Evolutionary conservation across 805 yeast species (phyloP).

Genomic region (Sugiyamaella chiloensis): DNA sequence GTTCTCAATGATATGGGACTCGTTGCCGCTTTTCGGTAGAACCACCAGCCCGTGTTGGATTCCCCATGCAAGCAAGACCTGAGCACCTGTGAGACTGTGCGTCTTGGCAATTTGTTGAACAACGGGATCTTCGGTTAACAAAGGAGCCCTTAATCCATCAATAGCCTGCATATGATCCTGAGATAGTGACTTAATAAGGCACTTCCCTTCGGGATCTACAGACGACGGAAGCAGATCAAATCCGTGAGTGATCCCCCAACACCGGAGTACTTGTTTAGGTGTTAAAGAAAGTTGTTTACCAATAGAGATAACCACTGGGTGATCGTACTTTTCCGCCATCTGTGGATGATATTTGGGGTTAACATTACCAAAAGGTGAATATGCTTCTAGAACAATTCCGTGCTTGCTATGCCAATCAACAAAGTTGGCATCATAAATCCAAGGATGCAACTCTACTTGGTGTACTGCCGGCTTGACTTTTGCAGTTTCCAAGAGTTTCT

Average conservation of each 20-base stretch:
- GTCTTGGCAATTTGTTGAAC: slow-evolving; percentile 52
- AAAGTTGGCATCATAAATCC: slow-evolving; percentile 43
- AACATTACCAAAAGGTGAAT: slow-evolving; percentile 61
- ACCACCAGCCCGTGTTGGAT: slow-evolving; percentile 69
- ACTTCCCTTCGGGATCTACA: slow-evolving; percentile 7
- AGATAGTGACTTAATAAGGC: neutral
- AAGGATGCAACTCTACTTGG: slow-evolving; percentile 77
- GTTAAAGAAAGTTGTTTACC: neutral
- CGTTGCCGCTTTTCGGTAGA: slow-evolving; percentile 75
- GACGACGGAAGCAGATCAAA: slow-evolving; percentile 5
- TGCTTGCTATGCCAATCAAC: slow-evolving; percentile 43
- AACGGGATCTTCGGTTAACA: slow-evolving; percentile 47
- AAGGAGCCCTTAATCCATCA: slow-evolving; percentile 9
- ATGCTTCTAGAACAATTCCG: slow-evolving; percentile 55
- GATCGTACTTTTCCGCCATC: neutral
- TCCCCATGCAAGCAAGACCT: slow-evolving; percentile 74
- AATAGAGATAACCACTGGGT: neutral
- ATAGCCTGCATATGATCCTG: neutral
- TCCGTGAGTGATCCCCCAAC: slow-evolving; percentile 3
- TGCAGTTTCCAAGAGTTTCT: slow-evolving; percentile 46
- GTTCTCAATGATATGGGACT: slow-evolving; percentile 59
- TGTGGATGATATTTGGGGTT: slow-evolving; percentile 10
- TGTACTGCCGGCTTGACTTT: slow-evolving; percentile 62
- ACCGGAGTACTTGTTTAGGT: slow-evolving; percentile 1
- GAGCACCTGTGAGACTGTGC: slow-evolving; percentile 54